These are phyloP conservation scores for Alternaria solani DNA, from an alignment of 2,329 filamentous ascomycete species.

Conservation along the genomic window DNA sequence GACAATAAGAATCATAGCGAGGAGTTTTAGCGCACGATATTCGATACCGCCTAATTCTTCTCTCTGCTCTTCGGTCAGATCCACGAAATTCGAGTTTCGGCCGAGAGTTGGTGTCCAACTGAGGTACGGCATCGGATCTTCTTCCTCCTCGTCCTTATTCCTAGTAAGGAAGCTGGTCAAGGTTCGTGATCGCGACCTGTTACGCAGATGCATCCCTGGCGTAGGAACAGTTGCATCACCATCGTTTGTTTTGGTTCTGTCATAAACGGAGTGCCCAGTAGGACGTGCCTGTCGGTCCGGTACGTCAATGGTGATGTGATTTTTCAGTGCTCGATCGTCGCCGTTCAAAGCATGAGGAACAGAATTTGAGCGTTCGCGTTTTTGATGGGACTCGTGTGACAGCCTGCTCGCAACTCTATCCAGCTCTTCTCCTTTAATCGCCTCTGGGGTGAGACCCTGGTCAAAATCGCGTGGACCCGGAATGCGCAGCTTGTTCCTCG, in stretches of 20 bases:
- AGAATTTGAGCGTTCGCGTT: constrained; percentile 34
- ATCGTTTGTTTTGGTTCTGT: constrained; percentile 24
- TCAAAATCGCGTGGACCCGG: constrained; percentile 92
- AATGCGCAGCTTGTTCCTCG: constrained; percentile 81
- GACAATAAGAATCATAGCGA: constrained; percentile 76
- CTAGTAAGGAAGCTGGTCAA: constrained; percentile 67
- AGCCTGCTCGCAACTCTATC: constrained; percentile 26
- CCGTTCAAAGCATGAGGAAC: constrained; percentile 42
- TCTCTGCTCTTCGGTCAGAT: constrained; percentile 86
- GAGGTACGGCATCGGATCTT: constrained; percentile 79
- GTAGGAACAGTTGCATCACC: constrained; percentile 19
- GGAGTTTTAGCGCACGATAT: constrained; percentile 87
- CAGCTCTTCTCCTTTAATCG: constrained; percentile 56
- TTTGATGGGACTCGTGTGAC: constrained; percentile 37
- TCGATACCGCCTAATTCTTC: constrained; percentile 97
- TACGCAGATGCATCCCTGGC: constrained; percentile 30
- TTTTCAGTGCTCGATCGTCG: constrained; percentile 54
- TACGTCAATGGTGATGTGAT: constrained; percentile 73
- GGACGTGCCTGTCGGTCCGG: constrained; percentile 55
- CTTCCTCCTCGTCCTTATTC: constrained; percentile 55
- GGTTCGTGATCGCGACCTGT: constrained; percentile 58
- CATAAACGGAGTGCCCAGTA: constrained; percentile 44
- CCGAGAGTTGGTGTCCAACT: constrained; percentile 93
- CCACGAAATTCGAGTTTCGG: constrained; percentile 90
- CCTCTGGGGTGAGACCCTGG: constrained; percentile 74